phyloP scores from a whole-genome alignment of 179 eudicot species.

The Gypsophila paniculata region DNA sequence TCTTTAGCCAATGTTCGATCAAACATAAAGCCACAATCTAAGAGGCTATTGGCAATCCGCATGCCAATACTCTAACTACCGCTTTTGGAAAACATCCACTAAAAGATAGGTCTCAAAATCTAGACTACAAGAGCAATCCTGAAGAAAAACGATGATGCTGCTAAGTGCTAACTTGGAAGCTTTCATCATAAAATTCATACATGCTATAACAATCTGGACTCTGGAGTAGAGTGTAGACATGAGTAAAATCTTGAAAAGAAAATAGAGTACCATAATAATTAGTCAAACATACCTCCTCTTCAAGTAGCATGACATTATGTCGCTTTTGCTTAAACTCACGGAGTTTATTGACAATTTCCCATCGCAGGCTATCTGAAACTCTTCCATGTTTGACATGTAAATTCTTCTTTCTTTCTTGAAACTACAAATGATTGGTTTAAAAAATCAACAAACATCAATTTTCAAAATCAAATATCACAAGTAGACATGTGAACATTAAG shows the following conservation, averaged over 20 bases:
- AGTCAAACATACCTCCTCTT: constrained; percentile 54
- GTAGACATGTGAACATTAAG: background rate
- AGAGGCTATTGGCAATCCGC: background rate
- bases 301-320: constrained; percentile 54
- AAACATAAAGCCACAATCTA: background rate
- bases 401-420: constrained; percentile 42
- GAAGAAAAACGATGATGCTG: background rate
- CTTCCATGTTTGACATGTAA: constrained; percentile 33
- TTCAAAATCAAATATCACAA: background rate
- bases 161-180: background rate
- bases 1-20: background rate
- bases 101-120: background rate
- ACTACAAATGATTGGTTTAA: constrained; percentile 19
- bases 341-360: constrained; percentile 51
- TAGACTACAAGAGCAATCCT: background rate
- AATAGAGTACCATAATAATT: background rate
- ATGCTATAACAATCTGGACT: background rate
- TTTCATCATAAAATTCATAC: background rate
- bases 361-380: constrained; percentile 34
- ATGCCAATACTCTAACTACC: background rate
- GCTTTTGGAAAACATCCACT: background rate
- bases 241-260: constrained; percentile 15
- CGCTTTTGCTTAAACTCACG: constrained; percentile 53
- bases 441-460: constrained; percentile 5
- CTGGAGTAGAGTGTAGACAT: background rate